Conservation (phyloP, 2,329 filamentous ascomycete species). For the Pseudocercospora ulei region DNA sequence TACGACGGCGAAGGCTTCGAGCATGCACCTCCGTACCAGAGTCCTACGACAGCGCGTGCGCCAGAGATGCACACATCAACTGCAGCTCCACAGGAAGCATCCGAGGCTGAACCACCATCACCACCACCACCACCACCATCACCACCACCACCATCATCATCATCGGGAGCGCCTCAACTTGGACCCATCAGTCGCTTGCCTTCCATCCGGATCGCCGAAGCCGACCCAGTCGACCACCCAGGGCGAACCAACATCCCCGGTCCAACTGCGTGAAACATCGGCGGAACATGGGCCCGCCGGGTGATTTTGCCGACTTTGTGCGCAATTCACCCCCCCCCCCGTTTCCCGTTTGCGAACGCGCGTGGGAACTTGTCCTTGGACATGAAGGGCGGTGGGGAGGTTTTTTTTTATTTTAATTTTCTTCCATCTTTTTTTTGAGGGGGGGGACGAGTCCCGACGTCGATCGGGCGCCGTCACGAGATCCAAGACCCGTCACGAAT, state of each 20-base stretch:
- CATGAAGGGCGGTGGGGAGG: no score
- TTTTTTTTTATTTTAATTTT: no score
- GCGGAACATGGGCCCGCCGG: conserved; percentile 12
- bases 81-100: conserved; percentile 5
- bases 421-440: no score
- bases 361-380: conserved; percentile 4
- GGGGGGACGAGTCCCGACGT: neutral
- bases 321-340: no score
- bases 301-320: conserved; percentile 4
- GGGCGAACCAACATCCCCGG: conserved; percentile 14
- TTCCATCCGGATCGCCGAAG: conserved; percentile 40
- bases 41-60: conserved; percentile 31
- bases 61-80: conserved; percentile 15
- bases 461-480: conserved; percentile 12
- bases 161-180: conserved; percentile 32
- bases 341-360: neutral
- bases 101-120: no score
- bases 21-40: conserved; percentile 44
- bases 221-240: conserved; percentile 29
- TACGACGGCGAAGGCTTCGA: conserved; percentile 36
- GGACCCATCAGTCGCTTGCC: conserved; percentile 38
- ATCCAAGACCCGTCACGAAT: no score
- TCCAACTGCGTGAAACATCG: conserved; percentile 14
- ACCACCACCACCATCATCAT: neutral
- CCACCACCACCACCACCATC: neutral